phyloP scores from a whole-genome alignment of 495 filamentous ascomycete genomes.

The Articulospora tetracladia region DNA sequence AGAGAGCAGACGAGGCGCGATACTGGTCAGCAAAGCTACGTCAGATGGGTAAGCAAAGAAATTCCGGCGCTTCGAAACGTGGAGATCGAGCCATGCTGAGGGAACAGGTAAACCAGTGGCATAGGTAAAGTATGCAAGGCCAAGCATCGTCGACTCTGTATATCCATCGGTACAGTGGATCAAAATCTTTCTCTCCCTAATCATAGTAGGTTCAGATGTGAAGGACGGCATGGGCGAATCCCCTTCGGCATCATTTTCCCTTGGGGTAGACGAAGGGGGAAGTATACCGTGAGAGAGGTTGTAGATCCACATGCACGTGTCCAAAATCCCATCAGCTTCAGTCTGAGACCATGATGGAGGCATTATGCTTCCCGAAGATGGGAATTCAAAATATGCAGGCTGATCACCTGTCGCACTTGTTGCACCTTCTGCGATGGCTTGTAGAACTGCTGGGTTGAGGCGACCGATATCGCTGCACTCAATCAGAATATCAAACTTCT shows the following conservation, averaged over 20 bases:
- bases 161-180: slow-evolving; percentile 96
- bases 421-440: slow-evolving; percentile 32
- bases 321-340: slow-evolving; percentile 78
- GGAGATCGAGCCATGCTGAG: slow-evolving; percentile 82
- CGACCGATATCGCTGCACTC: slow-evolving; percentile 82
- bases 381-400: slow-evolving; percentile 70
- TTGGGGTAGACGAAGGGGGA: slow-evolving; percentile 34
- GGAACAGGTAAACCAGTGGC: slow-evolving; percentile 75
- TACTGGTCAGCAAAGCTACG: slow-evolving; percentile 68
- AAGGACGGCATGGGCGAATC: slow-evolving; percentile 38
- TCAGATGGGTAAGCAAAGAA: slow-evolving; percentile 96
- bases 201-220: background rate
- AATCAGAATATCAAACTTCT: slow-evolving; percentile 70
- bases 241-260: slow-evolving; percentile 48
- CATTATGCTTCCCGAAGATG: slow-evolving; percentile 85
- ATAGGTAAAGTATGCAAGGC: slow-evolving; percentile 87
- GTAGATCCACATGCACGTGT: slow-evolving; percentile 86
- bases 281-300: slow-evolving; percentile 61
- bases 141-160: slow-evolving; percentile 86
- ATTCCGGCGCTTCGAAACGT: slow-evolving; percentile 77
- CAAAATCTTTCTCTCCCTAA: slow-evolving; percentile 57
- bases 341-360: slow-evolving; percentile 73
- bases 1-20: slow-evolving; percentile 66
- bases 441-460: slow-evolving; percentile 51
- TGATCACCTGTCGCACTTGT: slow-evolving; percentile 30